phyloP scores from a whole-genome alignment of 2,329 filamentous ascomycete genomes.

The Gremmenia infestans region DNA sequence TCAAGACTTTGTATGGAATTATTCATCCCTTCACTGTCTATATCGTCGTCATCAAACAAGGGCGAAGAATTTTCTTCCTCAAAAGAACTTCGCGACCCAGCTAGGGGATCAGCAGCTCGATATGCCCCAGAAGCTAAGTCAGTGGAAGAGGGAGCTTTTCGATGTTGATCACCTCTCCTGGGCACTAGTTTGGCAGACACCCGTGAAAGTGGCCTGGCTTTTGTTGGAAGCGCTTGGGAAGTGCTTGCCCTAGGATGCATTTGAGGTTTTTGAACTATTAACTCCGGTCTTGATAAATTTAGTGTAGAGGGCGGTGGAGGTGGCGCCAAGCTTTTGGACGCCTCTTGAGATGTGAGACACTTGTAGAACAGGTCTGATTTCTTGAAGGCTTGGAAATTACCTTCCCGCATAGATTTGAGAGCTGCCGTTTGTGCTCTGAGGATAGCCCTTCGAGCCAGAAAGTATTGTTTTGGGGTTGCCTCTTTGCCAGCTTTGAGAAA shows the following conservation, averaged over 20 bases:
- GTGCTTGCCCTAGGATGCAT: constrained; percentile 19
- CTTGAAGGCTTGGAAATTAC: constrained; percentile 80
- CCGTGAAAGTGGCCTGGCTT: constrained; percentile 41
- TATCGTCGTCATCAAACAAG: constrained; percentile 79
- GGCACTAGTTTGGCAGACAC: constrained; percentile 42
- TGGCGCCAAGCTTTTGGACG: constrained; percentile 36
- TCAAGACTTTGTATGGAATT: constrained; percentile 77
- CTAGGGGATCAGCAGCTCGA: constrained; percentile 29
- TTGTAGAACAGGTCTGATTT: constrained; percentile 95
- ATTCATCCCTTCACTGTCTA: constrained; percentile 63
- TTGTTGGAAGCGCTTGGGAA: constrained; percentile 34
- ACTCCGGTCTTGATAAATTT: constrained; percentile 33
- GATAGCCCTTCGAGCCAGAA: constrained; percentile 74
- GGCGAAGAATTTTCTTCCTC: constrained; percentile 56
- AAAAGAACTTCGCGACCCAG: constrained; percentile 57
- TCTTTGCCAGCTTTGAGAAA: constrained; percentile 75
- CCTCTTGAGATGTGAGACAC: constrained; percentile 84
- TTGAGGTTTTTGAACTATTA: constrained; percentile 30
- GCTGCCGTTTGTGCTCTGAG: constrained; percentile 76
- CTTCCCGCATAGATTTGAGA: constrained; percentile 76
- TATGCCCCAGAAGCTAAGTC: constrained; percentile 49
- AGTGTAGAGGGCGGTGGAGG: constrained; percentile 20
- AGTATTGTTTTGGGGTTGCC: constrained; percentile 77
- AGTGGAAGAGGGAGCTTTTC: constrained; percentile 55
- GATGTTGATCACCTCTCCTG: constrained; percentile 48